These are phyloP conservation scores for Aspergillus sclerotioniger DNA, from an alignment of 495 filamentous ascomycete species.

Conservation along the genomic window DNA sequence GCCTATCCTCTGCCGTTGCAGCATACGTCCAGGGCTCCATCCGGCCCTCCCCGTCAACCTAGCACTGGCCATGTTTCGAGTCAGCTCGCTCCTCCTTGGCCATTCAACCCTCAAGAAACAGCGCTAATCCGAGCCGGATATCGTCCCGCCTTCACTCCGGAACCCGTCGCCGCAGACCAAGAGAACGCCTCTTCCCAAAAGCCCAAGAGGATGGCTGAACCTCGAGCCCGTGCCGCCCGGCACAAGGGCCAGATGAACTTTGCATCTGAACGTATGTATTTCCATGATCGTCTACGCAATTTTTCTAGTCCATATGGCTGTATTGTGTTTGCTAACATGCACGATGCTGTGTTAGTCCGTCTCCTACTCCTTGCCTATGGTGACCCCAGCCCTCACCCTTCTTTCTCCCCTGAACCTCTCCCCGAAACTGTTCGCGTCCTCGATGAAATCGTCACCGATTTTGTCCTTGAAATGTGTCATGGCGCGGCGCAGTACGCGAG, in stretches of 20 bases:
- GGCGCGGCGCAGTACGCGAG: constrained; percentile 78
- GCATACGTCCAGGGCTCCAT: neutral
- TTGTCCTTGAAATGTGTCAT: constrained; percentile 84
- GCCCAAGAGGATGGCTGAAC: constrained; percentile 54
- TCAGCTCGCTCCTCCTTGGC: constrained; percentile 18
- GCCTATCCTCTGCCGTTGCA: constrained; percentile 5
- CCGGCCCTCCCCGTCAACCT: constrained; percentile 4
- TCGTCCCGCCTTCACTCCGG: constrained; percentile 21
- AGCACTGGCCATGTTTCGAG: constrained; percentile 16
- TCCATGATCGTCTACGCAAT: neutral
- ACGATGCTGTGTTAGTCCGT: constrained; percentile 51
- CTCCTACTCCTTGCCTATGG: constrained; percentile 85
- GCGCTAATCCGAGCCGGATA: constrained; percentile 29
- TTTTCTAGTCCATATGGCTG: no score
- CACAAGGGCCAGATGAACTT: constrained; percentile 92
- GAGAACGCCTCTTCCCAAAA: constrained; percentile 2
- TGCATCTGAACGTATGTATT: constrained; percentile 66
- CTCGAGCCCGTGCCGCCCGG: constrained; percentile 71
- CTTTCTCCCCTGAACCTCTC: constrained; percentile 57
- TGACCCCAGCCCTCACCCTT: constrained; percentile 54
- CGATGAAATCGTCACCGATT: constrained; percentile 93
- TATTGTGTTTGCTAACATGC: no score
- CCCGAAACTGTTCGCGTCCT: constrained; percentile 80
- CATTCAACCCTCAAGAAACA: constrained; percentile 24
- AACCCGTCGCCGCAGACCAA: neutral